Conservation (phyloP, 2,329 filamentous ascomycete genomes). For the Eutypella sp. region DNA sequence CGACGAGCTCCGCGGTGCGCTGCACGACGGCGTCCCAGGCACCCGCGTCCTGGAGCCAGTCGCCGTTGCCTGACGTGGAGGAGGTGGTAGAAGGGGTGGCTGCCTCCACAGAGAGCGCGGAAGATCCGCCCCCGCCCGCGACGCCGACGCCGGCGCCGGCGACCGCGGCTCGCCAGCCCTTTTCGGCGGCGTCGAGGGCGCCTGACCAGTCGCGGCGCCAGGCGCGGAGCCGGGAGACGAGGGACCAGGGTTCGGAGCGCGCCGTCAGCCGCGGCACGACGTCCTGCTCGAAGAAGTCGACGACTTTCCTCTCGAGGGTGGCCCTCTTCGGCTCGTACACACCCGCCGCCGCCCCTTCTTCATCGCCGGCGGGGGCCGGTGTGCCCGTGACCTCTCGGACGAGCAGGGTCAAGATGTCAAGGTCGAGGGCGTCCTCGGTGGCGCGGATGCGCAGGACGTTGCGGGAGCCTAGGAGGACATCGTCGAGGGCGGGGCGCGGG, state of each 20-base stretch:
- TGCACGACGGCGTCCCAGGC: constrained; percentile 70
- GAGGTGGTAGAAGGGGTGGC: constrained; percentile 45
- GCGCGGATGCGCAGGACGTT: constrained; percentile 72
- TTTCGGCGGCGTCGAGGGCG: constrained; percentile 80
- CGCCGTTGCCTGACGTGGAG: constrained; percentile 34
- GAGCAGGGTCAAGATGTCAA: constrained; percentile 64
- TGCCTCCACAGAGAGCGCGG: no score
- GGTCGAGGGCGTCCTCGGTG: constrained; percentile 75
- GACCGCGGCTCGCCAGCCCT: constrained; percentile 75
- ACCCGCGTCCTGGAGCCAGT: constrained; percentile 53
- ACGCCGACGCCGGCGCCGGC: constrained; percentile 37
- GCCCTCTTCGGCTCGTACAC: constrained; percentile 48
- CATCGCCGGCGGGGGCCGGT: constrained; percentile 24
- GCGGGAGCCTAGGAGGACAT: constrained; percentile 70
- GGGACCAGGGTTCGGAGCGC: constrained; percentile 69
- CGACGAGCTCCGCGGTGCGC: constrained; percentile 75
- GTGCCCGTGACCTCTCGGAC: constrained; percentile 59
- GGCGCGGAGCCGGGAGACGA: constrained; percentile 65
- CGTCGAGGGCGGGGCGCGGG: constrained; percentile 63
- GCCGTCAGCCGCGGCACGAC: constrained; percentile 81
- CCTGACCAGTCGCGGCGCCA: constrained; percentile 67
- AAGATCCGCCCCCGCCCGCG: constrained; percentile 66
- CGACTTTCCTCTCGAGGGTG: constrained; percentile 56
- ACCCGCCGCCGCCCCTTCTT: constrained; percentile 11
- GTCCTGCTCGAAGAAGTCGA: constrained; percentile 67